Conservation (phyloP, 2,329 filamentous ascomycete species). For the Davidsoniella neocaledoniae region DNA sequence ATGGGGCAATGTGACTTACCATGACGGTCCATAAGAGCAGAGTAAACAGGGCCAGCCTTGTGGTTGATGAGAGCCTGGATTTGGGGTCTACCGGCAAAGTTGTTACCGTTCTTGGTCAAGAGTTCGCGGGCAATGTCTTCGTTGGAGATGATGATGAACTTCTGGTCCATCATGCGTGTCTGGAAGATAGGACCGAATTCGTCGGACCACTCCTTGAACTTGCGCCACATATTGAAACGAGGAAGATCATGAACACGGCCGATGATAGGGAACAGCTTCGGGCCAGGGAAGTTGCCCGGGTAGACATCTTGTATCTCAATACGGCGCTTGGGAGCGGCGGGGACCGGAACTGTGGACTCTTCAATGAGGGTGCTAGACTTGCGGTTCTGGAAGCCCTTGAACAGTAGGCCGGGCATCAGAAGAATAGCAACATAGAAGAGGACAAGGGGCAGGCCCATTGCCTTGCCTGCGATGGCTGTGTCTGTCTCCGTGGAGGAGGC, state of each 20-base stretch:
- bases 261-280: constrained; percentile 29
- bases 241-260: constrained; percentile 33
- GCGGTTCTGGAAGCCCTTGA: constrained; percentile 25
- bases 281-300: constrained; percentile 25
- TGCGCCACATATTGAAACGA: constrained; percentile 30
- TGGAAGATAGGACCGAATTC: constrained; percentile 28
- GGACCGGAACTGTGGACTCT: neutral
- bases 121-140: constrained; percentile 32
- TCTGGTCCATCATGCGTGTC: constrained; percentile 23
- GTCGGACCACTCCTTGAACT: constrained; percentile 32
- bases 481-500: neutral
- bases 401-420: constrained; percentile 24
- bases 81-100: constrained; percentile 33
- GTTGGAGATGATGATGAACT: constrained; percentile 29
- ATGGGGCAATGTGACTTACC: constrained; percentile 19
- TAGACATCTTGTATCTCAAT: constrained; percentile 16
- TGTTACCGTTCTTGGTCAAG: constrained; percentile 31
- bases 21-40: constrained; percentile 34
- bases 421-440: constrained; percentile 28
- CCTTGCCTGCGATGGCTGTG: constrained; percentile 14
- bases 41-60: constrained; percentile 30
- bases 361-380: constrained; percentile 16
- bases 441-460: constrained; percentile 25
- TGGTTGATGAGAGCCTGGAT: constrained; percentile 32
- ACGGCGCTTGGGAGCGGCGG: neutral